Evolutionary conservation across 768 basidiomycete species (phyloP).

Genomic region (Tricholoma hemisulphureum): DNA sequence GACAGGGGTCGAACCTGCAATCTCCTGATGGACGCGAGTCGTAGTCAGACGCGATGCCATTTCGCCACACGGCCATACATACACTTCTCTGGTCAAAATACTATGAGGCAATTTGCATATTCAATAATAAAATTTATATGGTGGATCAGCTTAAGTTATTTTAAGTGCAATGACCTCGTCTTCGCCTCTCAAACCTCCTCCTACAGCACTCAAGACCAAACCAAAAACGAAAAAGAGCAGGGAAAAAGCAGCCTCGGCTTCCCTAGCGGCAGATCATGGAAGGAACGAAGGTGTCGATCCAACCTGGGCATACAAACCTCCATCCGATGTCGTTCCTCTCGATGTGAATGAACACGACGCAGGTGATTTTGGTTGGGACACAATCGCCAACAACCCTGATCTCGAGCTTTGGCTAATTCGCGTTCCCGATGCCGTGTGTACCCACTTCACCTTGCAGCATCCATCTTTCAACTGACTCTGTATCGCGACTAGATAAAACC

Average conservation of each 20-base stretch:
- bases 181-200: conserved; percentile 11
- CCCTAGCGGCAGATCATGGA: conserved; percentile 22
- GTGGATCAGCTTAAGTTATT: too few species aligned
- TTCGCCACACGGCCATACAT: conserved; percentile 78
- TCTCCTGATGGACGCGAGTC: conserved; percentile 60
- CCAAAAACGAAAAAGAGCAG: conserved; percentile 8
- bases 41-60: conserved; percentile 96
- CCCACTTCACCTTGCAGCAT: not conserved
- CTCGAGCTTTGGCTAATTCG: conserved; percentile 72
- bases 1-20: conserved; percentile 77
- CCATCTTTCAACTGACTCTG: not conserved
- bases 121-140: too few species aligned
- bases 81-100: not conserved
- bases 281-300: conserved; percentile 56
- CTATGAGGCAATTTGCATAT: too few species aligned
- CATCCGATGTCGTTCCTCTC: conserved; percentile 51
- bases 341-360: conserved; percentile 34
- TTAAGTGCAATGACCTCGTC: conserved; percentile 15
- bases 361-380: conserved; percentile 68
- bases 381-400: conserved; percentile 52
- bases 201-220: not conserved
- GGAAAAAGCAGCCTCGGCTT: conserved; percentile 9
- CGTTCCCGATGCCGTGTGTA: conserved; percentile 62
- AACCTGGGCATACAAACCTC: conserved; percentile 62
- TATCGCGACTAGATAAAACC: conserved; percentile 52